These are phyloP conservation scores for Rhododendron ferrugineum DNA, from an alignment of 148 eudicot species.

Conservation along the genomic window DNA sequence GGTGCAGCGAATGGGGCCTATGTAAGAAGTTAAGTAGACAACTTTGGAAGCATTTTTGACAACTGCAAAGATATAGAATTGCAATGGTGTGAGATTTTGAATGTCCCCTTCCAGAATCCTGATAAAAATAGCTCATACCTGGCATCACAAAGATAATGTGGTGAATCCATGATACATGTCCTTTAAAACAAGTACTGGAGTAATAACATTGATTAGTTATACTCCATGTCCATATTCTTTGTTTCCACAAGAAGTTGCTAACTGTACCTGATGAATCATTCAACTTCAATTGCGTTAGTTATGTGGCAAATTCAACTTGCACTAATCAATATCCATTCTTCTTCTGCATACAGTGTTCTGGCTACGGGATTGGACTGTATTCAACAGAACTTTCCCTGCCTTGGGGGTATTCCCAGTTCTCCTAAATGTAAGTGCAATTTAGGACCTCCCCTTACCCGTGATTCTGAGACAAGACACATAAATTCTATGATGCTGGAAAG, in stretches of 20 bases:
- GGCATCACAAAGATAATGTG: too few species aligned
- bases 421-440: constrained; percentile 31
- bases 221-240: neutral
- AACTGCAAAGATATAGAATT: neutral
- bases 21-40: neutral
- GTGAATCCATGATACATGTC: too few species aligned
- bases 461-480: too few species aligned
- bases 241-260: neutral
- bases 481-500: neutral
- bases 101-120: too few species aligned
- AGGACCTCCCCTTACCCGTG: neutral
- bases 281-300: too few species aligned
- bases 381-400: too few species aligned
- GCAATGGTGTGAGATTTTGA: too few species aligned
- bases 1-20: neutral
- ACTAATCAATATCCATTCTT: neutral
- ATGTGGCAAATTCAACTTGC: too few species aligned
- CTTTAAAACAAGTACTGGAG: too few species aligned
- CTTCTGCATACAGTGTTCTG: constrained; percentile 17
- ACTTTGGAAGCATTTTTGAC: neutral
- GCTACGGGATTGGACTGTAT: constrained; percentile 24
- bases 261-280: too few species aligned
- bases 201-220: neutral
- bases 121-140: too few species aligned
- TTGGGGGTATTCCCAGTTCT: too few species aligned